A percentile compares a stretch with the other conserved stretches of the same genome.
These are phyloP conservation scores for Cryptosporidium canis DNA, from an alignment of 169 alveolate species.

Conservation along the genomic window DNA sequence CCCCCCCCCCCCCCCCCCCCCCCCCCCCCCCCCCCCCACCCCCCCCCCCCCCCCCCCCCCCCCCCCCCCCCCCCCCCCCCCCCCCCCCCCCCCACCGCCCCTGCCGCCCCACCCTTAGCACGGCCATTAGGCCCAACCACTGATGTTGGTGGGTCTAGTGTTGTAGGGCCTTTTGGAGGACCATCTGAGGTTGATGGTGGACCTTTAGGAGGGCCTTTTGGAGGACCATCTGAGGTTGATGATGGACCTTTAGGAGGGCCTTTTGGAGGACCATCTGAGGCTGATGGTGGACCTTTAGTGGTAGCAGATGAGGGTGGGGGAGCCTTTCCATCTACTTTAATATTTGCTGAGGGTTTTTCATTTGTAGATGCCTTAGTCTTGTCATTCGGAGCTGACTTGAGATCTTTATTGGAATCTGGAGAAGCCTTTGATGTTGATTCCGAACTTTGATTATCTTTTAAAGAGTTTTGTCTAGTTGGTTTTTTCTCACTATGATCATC, in stretches of 20 bases:
- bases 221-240: not conserved
- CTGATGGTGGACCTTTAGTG: not conserved
- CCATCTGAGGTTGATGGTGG: not conserved
- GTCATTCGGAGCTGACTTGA: not conserved
- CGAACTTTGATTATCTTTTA: not conserved
- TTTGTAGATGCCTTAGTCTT: not conserved
- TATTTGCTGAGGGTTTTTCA: not conserved
- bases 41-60: no score
- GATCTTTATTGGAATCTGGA: not conserved
- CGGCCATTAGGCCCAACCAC: not conserved
- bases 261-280: conserved; percentile 1
- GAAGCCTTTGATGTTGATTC: not conserved
- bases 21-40: no score
- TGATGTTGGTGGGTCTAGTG: not conserved
- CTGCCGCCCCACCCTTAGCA: no score
- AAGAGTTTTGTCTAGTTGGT: not conserved
- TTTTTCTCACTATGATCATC: not conserved
- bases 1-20: no score
- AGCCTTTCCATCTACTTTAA: not conserved
- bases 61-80: no score
- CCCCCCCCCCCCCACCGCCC: no score
- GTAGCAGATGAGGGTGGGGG: not conserved
- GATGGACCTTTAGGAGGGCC: not conserved
- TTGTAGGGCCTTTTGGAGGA: not conserved
- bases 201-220: not conserved